phyloP scores from a whole-genome alignment of 2,329 filamentous ascomycete genomes.

The Sporothrix protearum region DNA sequence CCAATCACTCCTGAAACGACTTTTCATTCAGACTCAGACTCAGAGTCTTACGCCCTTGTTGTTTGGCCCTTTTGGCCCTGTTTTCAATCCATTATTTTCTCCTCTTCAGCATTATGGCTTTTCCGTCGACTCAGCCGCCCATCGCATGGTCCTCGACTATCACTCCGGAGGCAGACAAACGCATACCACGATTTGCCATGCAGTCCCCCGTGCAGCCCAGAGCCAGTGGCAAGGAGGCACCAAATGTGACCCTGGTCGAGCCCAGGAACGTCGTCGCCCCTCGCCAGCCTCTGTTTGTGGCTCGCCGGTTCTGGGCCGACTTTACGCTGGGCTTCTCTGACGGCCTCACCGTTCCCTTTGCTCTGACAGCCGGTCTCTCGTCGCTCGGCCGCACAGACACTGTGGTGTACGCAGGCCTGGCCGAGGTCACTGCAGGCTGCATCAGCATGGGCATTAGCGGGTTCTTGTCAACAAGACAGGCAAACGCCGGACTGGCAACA shows the following conservation, averaged over 20 bases:
- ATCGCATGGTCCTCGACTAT: neutral
- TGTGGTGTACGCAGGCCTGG: slow-evolving; percentile 64
- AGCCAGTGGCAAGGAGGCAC: neutral
- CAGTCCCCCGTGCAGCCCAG: neutral
- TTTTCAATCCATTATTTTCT: too few relatives aligned
- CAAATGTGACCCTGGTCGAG: neutral
- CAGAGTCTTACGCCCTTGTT: too few relatives aligned
- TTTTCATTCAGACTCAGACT: too few relatives aligned
- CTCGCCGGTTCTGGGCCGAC: slow-evolving; percentile 52
- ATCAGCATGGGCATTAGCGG: slow-evolving; percentile 73
- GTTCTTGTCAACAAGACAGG: slow-evolving; percentile 56
- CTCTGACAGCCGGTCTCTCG: slow-evolving; percentile 66
- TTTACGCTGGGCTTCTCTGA: slow-evolving; percentile 71
- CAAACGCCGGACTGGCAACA: neutral
- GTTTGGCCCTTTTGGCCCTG: neutral
- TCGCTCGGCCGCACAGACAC: slow-evolving; percentile 58
- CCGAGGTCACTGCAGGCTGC: slow-evolving; percentile 66
- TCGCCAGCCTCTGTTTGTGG: neutral
- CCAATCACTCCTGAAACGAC: too few relatives aligned
- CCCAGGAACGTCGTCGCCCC: neutral
- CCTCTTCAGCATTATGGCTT: neutral
- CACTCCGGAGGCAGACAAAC: neutral
- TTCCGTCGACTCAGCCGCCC: neutral
- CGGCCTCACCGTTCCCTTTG: slow-evolving; percentile 71
- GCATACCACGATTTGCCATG: neutral